Percentiles rank a stretch among this genome's conserved stretches.
Evolutionary conservation across 768 basidiomycete genomes (phyloP).

Genomic region (Harrya chromipes): DNA sequence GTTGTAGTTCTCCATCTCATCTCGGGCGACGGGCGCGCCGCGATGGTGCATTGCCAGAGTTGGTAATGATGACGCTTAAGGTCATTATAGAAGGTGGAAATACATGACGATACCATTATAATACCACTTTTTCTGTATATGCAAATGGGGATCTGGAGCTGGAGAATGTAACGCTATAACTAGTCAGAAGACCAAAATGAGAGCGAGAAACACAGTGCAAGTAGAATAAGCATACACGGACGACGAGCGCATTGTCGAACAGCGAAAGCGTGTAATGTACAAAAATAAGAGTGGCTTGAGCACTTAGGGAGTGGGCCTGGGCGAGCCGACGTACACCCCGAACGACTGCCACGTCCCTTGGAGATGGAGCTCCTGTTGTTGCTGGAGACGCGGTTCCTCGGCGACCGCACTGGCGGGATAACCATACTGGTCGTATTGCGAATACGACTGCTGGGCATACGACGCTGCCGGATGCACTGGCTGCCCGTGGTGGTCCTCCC

Average conservation of each 20-base stretch:
- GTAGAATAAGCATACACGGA: neutral
- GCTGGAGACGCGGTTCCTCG: slow-evolving; percentile 10
- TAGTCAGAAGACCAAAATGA: neutral
- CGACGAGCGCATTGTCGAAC: too few relatives aligned
- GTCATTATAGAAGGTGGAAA: neutral
- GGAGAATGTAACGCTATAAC: neutral
- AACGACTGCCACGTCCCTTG: slow-evolving; percentile 70
- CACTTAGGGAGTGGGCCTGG: slow-evolving; percentile 4
- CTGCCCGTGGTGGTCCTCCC: too few relatives aligned
- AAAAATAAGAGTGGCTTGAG: too few relatives aligned
- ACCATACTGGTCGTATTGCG: neutral
- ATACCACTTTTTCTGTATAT: neutral
- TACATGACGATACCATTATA: neutral
- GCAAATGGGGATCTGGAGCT: neutral
- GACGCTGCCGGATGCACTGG: too few relatives aligned
- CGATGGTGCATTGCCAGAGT: too few relatives aligned
- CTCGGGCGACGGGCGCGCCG: too few relatives aligned
- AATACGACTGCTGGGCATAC: neutral
- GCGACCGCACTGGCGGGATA: too few relatives aligned
- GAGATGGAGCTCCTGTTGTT: slow-evolving; percentile 18
- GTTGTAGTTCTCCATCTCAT: slow-evolving; percentile 34
- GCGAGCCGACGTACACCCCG: slow-evolving; percentile 49
- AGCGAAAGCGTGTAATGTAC: too few relatives aligned
- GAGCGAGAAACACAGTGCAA: too few relatives aligned
- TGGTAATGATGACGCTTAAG: neutral